These are phyloP conservation scores for Durusdinium trenchii DNA, from an alignment of 73 alveolate genomes.

Conservation along the genomic window DNA sequence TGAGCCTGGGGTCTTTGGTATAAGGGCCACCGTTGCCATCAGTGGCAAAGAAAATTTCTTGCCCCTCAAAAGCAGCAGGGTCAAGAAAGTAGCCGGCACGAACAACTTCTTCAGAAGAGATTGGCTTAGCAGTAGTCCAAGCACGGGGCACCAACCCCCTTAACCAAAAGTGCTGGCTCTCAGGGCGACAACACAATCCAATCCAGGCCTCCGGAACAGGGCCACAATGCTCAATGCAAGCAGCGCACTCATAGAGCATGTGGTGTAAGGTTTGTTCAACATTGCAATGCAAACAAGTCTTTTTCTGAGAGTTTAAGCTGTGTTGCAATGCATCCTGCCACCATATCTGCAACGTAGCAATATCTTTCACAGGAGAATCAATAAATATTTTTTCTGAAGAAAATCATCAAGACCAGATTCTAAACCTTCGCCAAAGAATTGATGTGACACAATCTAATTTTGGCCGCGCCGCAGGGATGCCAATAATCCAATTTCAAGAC, in stretches of 20 bases:
- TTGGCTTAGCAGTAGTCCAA: not conserved
- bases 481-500: not conserved
- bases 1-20: not conserved
- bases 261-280: not conserved
- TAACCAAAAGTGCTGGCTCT: not conserved
- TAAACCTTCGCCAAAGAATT: not conserved
- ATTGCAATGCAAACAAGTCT: not conserved
- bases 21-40: slow-evolving; percentile 12
- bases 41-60: not conserved
- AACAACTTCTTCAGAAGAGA: not conserved
- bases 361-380: not conserved
- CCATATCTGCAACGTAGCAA: not conserved
- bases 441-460: not conserved
- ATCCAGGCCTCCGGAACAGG: not conserved
- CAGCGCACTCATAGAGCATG: not conserved
- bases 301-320: not conserved
- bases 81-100: not conserved
- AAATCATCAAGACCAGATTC: not conserved
- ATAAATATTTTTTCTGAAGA: not conserved
- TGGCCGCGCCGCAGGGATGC: not conserved
- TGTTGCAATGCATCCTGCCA: slow-evolving; percentile 24
- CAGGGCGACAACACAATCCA: not conserved
- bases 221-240: not conserved
- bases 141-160: not conserved
- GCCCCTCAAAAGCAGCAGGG: not conserved